Evolutionary conservation across 2,329 filamentous ascomycete species (phyloP).

Genomic region (Gnomoniopsis smithogilvyi): DNA sequence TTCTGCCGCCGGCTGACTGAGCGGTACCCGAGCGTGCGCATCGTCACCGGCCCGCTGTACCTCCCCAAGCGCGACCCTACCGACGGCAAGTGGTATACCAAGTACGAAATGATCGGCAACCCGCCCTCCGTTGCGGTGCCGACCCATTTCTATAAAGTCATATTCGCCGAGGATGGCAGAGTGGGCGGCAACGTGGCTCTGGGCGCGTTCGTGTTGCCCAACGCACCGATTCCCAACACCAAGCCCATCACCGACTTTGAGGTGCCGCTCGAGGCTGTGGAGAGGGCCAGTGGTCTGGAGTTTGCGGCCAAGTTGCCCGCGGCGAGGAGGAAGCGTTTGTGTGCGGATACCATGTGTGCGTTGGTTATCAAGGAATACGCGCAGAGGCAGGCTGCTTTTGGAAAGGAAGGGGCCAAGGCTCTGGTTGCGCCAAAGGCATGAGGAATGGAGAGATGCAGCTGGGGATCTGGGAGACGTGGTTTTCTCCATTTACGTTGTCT

Average conservation of each 20-base stretch:
- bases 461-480: neutral
- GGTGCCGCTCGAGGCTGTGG: conserved; percentile 88
- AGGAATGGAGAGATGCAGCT: neutral
- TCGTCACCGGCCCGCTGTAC: conserved; percentile 93
- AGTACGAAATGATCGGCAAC: conserved; percentile 91
- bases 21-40: conserved; percentile 79
- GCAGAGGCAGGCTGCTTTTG: conserved; percentile 57
- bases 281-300: conserved; percentile 87
- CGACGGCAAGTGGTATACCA: conserved; percentile 94
- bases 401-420: conserved; percentile 30
- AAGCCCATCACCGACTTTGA: conserved; percentile 91
- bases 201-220: conserved; percentile 92
- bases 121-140: conserved; percentile 94
- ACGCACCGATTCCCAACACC: conserved; percentile 80
- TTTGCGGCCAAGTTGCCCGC: conserved; percentile 79
- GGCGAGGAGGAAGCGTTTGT: conserved; percentile 73
- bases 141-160: conserved; percentile 99
- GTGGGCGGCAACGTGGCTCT: conserved; percentile 74
- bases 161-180: conserved; percentile 84
- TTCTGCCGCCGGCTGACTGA: conserved; percentile 84
- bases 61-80: conserved; percentile 75
- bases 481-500: neutral
- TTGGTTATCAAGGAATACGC: conserved; percentile 79
- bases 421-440: conserved; percentile 8
- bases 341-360: conserved; percentile 80